phyloP scores from a whole-genome alignment of 1,284 basidiomycete genomes.

The Cutaneotrichosporon cavernicola region DNA sequence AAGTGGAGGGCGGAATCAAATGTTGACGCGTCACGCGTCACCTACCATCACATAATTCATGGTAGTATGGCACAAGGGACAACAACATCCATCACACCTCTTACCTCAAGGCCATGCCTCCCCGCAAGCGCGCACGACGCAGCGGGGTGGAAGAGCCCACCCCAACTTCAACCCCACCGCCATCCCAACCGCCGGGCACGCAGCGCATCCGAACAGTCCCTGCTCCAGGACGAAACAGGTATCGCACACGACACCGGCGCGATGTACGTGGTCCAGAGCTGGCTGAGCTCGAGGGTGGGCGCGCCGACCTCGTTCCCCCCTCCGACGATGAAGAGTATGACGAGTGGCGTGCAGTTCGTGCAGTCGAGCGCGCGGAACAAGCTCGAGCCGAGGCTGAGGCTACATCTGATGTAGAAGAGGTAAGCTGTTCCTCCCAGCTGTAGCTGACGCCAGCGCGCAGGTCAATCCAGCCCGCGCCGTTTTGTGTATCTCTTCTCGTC shows the following conservation, averaged over 20 bases:
- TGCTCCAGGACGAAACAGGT: conserved; percentile 1
- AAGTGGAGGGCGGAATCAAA: conserved; percentile 8
- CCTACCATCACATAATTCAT: background rate
- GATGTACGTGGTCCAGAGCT: conserved; percentile 18
- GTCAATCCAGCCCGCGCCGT: background rate
- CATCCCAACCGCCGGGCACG: background rate
- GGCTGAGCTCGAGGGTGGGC: conserved; percentile 20
- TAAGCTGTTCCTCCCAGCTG: background rate
- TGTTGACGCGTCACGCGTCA: conserved; percentile 12
- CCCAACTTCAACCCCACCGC: background rate
- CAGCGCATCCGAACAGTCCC: background rate
- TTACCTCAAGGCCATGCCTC: conserved; percentile 9
- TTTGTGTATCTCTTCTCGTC: conserved; percentile 12
- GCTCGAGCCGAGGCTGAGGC: background rate
- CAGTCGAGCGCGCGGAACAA: conserved; percentile 9
- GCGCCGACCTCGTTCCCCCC: conserved; percentile 41
- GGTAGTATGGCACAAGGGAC: background rate
- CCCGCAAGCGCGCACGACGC: conserved; percentile 18
- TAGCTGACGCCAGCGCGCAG: conserved; percentile 1
- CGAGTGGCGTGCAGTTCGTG: conserved; percentile 32
- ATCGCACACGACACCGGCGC: conserved; percentile 21
- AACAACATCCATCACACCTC: conserved; percentile 5
- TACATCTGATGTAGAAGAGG: background rate
- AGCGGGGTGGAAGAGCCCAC: conserved; percentile 4
- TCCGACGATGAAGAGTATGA: conserved; percentile 48